Evolutionary conservation across 2,329 filamentous ascomycete species (phyloP), one percentile per base, ranked within the genome.

Genomic region (Xylaria sp.): DNA sequence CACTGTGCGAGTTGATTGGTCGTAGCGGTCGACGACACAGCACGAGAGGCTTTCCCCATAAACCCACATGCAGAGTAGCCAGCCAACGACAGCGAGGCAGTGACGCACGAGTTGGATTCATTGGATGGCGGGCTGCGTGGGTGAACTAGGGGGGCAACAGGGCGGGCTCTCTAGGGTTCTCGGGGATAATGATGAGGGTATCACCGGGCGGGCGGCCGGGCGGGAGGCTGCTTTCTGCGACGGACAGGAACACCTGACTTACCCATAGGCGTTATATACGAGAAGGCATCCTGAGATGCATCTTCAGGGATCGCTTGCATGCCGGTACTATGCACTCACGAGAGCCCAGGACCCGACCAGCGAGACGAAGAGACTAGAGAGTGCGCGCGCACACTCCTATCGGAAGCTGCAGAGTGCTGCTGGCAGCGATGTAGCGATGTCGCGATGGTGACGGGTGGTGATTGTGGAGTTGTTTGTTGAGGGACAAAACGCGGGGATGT

Each of bases 261-360:
- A 88, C 86, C 86, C 80, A 88, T 86, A 79, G 86, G 86, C 75
- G 81, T 82, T 73, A 88, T 82, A 80, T 83, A 86, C 71, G 82
- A 83, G 70, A 81, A 80, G 74, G 80, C 80, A 80, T 82, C 81
- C 78, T 77, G 82, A 81, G 81, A 81, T 74, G 81, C 80, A 80
- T 82, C 81, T 78, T 78, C 82, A 81, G 81, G 83, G 81, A 80
- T 82, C 51, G 67, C 68, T 78, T 82, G 83, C 82, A 82, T 81
- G 33, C 33, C 33, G 33, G 33, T 36, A 76, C 75, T 76, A 76
- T 75, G 72, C 76, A 75, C 82, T 82, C 82, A 83, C 83, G 74
- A 73, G 78, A 20, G 31, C 39, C 36, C 54, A n/a, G 51, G 20
- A 18, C 36, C n/a, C 18, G 46, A 48, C 46, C n/a, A 28, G 28